Percentiles rank a stretch among this genome's conserved stretches.
Evolutionary conservation across 345 rosid genomes (phyloP).

Genomic region (Bruguiera parviflora): DNA sequence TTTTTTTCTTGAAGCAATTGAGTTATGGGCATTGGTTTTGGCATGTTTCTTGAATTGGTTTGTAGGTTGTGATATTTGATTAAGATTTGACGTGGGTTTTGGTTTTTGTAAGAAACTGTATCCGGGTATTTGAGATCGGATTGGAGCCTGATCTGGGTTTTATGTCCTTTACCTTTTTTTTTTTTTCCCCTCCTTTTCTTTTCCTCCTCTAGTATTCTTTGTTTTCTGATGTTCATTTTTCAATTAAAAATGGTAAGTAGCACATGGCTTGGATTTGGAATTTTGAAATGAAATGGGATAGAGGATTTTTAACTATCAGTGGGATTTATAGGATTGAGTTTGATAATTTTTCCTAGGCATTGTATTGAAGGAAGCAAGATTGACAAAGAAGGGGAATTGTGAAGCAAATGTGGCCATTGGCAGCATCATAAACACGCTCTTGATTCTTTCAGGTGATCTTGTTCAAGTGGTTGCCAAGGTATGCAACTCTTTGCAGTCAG

Average conservation of each 20-base stretch:
- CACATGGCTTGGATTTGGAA: background rate
- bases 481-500: slow-evolving; percentile 16
- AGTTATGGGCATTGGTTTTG: slow-evolving; percentile 2
- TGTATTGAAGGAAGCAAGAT: slow-evolving; percentile 77
- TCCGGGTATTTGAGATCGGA: slow-evolving; percentile 19
- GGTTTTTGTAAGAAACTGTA: slow-evolving; percentile 6
- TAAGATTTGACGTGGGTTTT: slow-evolving; percentile 19
- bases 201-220: background rate
- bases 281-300: background rate
- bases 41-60: background rate
- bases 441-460: slow-evolving; percentile 59
- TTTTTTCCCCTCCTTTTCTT: background rate
- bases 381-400: slow-evolving; percentile 67
- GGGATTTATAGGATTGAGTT: slow-evolving; percentile 5
- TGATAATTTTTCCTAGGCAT: slow-evolving; percentile 43
- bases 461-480: slow-evolving; percentile 88
- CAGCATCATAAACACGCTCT: slow-evolving; percentile 58
- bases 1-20: background rate
- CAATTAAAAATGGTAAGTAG: background rate
- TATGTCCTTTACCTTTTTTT: background rate
- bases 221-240: background rate
- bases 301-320: background rate
- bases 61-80: slow-evolving; percentile 8
- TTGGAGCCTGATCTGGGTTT: slow-evolving; percentile 22
- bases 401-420: slow-evolving; percentile 53